Percentiles rank a stretch among this genome's conserved stretches.
These are phyloP conservation scores for Stevia rebaudiana DNA, from an alignment of 140 eudicot genomes.

Conservation along the genomic window DNA sequence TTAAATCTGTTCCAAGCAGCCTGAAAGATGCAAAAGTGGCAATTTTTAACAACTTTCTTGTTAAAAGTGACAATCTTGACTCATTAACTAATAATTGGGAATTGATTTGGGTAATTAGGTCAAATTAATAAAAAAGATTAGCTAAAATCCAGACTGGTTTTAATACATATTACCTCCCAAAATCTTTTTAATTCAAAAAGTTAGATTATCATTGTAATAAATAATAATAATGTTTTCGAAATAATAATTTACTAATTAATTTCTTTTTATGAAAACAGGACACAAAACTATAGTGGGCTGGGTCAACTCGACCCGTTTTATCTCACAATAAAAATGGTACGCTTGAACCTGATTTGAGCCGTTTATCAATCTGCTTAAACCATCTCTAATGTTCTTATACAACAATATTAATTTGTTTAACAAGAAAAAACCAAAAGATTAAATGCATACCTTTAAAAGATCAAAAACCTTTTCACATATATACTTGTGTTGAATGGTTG, in stretches of 20 bases:
- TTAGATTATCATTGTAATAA: background rate
- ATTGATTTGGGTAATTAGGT: background rate
- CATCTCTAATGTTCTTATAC: background rate
- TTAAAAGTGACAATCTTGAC: background rate
- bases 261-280: background rate
- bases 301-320: background rate
- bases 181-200: background rate
- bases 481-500: conserved; percentile 86
- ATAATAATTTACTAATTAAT: background rate
- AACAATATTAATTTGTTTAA: background rate
- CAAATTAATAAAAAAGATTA: background rate
- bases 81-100: background rate
- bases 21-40: conserved; percentile 4
- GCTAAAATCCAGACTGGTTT: background rate
- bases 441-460: conserved; percentile 72
- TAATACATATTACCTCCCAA: background rate
- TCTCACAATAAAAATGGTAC: background rate
- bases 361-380: background rate
- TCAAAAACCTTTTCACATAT: conserved; percentile 97
- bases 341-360: background rate
- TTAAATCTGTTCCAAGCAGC: conserved; percentile 43
- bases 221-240: background rate
- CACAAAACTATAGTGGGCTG: background rate
- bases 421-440: conserved; percentile 3
- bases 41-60: background rate